Evolutionary conservation across 305 asterid genomes (phyloP).

Genomic region (Fraxinus xanthoxyloides): DNA sequence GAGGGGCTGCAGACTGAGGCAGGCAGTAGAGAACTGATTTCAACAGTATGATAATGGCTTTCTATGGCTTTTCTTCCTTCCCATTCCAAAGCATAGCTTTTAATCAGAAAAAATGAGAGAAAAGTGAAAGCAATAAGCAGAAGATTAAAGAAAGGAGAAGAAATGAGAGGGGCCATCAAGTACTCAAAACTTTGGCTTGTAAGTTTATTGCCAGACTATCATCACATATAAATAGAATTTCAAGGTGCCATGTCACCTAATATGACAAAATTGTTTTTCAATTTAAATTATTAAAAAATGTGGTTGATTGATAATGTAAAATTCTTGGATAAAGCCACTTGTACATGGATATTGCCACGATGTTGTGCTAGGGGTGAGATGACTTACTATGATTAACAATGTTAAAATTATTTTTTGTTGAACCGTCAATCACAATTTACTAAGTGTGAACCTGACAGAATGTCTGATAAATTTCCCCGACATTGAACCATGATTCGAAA

Average conservation of each 20-base stretch:
- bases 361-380: too few species aligned
- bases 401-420: not conserved
- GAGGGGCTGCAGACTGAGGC: conserved; percentile 45
- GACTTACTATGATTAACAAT: too few species aligned
- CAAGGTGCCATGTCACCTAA: conserved; percentile 16
- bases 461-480: too few species aligned
- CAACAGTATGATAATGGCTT: conserved; percentile 37
- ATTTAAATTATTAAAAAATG: not conserved
- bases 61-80: conserved; percentile 21
- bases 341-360: too few species aligned
- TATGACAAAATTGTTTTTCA: not conserved
- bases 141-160: conserved; percentile 12
- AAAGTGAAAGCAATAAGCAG: conserved; percentile 23
- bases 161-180: conserved; percentile 33
- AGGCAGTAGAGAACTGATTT: conserved; percentile 45
- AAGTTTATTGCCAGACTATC: conserved; percentile 1
- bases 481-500: too few species aligned
- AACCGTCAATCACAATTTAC: too few species aligned
- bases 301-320: not conserved
- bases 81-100: conserved; percentile 28
- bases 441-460: too few species aligned
- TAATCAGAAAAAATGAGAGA: conserved; percentile 17
- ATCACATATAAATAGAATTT: conserved; percentile 10
- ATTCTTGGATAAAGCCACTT: too few species aligned
- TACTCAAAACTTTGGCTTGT: not conserved